Base-by-base conservation (phyloP, 176 grass and related monocot species). In the Puya raimondii region DNA sequence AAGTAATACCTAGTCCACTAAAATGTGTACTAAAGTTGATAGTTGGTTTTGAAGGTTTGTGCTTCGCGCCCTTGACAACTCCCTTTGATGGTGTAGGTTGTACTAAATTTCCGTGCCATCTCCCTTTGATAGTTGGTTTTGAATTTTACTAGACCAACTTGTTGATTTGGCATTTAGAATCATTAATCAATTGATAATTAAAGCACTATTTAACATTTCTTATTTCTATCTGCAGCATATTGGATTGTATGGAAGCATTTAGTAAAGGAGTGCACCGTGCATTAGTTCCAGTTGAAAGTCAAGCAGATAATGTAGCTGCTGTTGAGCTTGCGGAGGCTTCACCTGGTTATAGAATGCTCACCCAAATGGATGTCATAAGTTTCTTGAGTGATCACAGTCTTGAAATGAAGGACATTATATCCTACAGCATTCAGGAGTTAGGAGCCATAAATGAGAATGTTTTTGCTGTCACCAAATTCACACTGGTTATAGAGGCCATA, bases 191-290 rank as follows among this genome's bases (percentile, higher is more conserved):
- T n/a, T n/a, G n/a, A n/a, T n/a, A n/a, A n/a, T n/a, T n/a, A n/a
- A n/a, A n/a, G n/a, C n/a, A n/a, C n/a, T n/a, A n/a, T n/a, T n/a
- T n/a, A n/a, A n/a, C n/a, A n/a, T n/a, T n/a, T n/a, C n/a, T n/a
- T n/a, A n/a, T n/a, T 56, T 56, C 53, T n/a, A 27, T 49, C 18
- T 72, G 26, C 81, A 96, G 92, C 64, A 51, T 96, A 54, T 73
- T 96, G 68, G 92, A 96, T 26, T 96, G 88, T 76, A 89, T 96
- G 92, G 88, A 96, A 85, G 79, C 86, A 16, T 89, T 96, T 65
- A 85, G 88, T 79, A 91, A 91, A 73, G 88, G 92, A 17, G 88
- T 91, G 51, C 92, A 91, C 73, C 88, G 92, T 3, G 83, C 88
- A 66, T 63, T 89, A 72, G 88, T 96, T 83, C 92, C 92, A 11